Conservation (phyloP, 257 asterid species). For the Scutellaria barbata region DNA sequence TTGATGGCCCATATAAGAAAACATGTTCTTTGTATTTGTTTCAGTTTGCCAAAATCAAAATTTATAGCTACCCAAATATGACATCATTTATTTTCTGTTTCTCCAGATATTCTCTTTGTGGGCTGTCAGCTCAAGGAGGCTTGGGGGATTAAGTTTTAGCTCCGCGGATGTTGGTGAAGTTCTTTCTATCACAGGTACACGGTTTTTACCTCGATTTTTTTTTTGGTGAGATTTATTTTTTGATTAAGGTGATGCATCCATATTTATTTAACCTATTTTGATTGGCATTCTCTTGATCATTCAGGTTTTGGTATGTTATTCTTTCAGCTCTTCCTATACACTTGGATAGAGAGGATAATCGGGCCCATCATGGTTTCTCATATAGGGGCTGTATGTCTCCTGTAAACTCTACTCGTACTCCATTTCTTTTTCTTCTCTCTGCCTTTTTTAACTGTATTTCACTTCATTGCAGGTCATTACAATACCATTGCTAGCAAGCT, state of each 20-base stretch:
- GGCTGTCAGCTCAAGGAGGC: constrained; percentile 80
- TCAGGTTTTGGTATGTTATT: constrained; percentile 75
- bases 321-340: constrained; percentile 72
- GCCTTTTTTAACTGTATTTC: constrained; percentile 2
- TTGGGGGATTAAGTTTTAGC: constrained; percentile 71
- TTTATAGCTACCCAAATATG: background rate
- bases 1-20: too few species aligned
- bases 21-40: too few species aligned
- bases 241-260: background rate
- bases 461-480: constrained; percentile 55
- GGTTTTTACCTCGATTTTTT: background rate
- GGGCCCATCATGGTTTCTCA: constrained; percentile 73
- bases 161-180: constrained; percentile 78
- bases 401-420: background rate
- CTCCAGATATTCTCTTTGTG: constrained; percentile 83
- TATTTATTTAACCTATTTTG: background rate
- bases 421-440: background rate
- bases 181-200: constrained; percentile 73
- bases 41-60: background rate
- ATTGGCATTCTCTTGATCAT: constrained; percentile 23
- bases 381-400: constrained; percentile 65
- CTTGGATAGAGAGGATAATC: constrained; percentile 55
- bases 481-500: constrained; percentile 67
- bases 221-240: background rate
- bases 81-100: background rate